Evolutionary conservation across 2,329 filamentous ascomycete genomes (phyloP).

Genomic region (Arachnopeziza araneosa): DNA sequence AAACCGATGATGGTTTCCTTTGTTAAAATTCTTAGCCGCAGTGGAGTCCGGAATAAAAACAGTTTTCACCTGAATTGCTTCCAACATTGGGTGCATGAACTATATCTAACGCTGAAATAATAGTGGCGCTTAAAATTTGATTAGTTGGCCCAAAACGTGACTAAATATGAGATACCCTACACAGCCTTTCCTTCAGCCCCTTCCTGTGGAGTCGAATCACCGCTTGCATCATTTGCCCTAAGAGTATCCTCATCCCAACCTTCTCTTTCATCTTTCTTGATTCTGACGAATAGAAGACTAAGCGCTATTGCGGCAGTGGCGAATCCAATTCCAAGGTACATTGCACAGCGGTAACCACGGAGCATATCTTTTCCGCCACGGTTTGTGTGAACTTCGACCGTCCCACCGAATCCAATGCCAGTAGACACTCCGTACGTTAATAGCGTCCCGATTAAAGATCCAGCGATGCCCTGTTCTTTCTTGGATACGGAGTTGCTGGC

Average conservation of each 20-base stretch:
- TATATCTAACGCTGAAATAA: no score
- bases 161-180: background rate
- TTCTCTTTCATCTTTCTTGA: conserved; percentile 36
- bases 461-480: conserved; percentile 44
- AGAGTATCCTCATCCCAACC: conserved; percentile 26
- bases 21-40: no score
- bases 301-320: conserved; percentile 32
- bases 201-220: background rate
- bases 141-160: no score
- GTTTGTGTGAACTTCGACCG: conserved; percentile 30
- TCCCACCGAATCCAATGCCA: conserved; percentile 40
- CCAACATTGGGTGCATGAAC: no score
- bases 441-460: conserved; percentile 40
- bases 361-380: conserved; percentile 20
- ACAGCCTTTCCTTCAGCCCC: background rate
- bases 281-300: conserved; percentile 35
- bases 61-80: no score
- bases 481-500: conserved; percentile 44
- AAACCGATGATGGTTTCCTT: no score
- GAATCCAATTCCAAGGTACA: conserved; percentile 37
- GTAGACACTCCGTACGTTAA: conserved; percentile 38
- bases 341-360: conserved; percentile 34
- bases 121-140: no score
- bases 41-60: no score
- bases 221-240: background rate